Evolutionary conservation across 2,329 filamentous ascomycete genomes (phyloP).

Genomic region (Diaporthe citri): DNA sequence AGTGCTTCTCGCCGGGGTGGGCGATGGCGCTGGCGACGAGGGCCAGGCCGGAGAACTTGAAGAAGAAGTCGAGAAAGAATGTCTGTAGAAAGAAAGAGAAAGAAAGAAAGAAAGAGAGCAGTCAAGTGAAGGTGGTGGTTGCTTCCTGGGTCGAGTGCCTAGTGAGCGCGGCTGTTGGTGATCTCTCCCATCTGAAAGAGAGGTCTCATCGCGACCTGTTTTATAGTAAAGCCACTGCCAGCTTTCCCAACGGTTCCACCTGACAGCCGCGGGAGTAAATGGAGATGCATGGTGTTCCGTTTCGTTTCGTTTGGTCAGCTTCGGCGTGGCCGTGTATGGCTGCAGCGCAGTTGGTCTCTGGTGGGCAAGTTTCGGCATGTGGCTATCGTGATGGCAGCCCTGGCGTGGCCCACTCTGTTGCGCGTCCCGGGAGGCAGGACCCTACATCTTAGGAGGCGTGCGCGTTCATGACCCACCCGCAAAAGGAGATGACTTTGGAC

Average conservation of each 20-base stretch:
- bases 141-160: conserved; percentile 6
- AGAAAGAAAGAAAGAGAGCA: neutral
- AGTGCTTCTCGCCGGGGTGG: conserved; percentile 51
- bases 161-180: conserved; percentile 13
- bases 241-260: neutral
- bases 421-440: conserved; percentile 12
- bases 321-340: conserved; percentile 14
- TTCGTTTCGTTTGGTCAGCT: conserved; percentile 19
- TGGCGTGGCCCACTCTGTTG: conserved; percentile 19
- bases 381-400: conserved; percentile 5
- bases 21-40: conserved; percentile 47
- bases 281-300: conserved; percentile 7
- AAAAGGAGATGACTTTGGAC: conserved; percentile 20
- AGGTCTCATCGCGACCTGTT: neutral
- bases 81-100: neutral
- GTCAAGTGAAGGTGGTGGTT: conserved; percentile 9
- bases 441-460: conserved; percentile 14
- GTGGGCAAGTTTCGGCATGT: conserved; percentile 19
- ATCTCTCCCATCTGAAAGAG: neutral
- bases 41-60: conserved; percentile 33
- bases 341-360: neutral
- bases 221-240: neutral
- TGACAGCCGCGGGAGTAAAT: conserved; percentile 10
- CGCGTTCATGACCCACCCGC: conserved; percentile 21
- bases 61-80: conserved; percentile 12